Base-by-base conservation (phyloP, 768 basidiomycete species). In the Rickenella mellea region DNA sequence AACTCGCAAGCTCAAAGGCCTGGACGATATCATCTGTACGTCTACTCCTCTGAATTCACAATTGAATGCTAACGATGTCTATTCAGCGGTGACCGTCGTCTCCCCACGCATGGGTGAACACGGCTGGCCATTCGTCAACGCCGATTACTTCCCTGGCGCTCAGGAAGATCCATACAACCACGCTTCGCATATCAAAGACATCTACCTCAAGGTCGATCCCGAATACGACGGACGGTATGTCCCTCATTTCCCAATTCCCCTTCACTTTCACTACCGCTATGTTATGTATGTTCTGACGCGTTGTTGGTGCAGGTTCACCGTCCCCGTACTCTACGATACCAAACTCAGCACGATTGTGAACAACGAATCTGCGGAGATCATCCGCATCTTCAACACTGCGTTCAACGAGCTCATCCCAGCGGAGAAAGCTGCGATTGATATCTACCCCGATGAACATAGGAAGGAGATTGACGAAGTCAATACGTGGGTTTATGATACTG, bases 341-440 rank as follows among this genome's bases (percentile, higher is more conserved):
- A 87, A 93, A 60, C 65, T 57, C 31, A 65, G 81, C 33, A 84
- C 83, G 29, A 84, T 97, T 50, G 96, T 99, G 44, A 97, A 91
- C 68, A 98, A 97, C 58, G 94, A 99, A 57, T 83, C 80, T 49
- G 80, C 85, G 2, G 94, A 98, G 64, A 92, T 98, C 56, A 90
- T 98, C 55, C 81, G 94, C 43, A 85, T 94, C 6, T 75, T 98
- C 65, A 97, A 99, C 63, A 70, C 72, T 6, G 81, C 74, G 1
- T 93, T 94, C 67, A 80, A 96, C 57, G 67, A 80, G 17, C 51
- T 83, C 15, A 44, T 96, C 6, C 71, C 85, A 3, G 58, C 68
- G 1, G 81, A 84, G 4, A 76, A 79, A 47, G 79, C 77, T 3
- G 60, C 65, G 15, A 51, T 84, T 36, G 80, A 93, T 54, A 68